These are phyloP conservation scores for Saccharomyces paradoxus DNA, from an alignment of 805 yeast genomes.

Conservation along the genomic window DNA sequence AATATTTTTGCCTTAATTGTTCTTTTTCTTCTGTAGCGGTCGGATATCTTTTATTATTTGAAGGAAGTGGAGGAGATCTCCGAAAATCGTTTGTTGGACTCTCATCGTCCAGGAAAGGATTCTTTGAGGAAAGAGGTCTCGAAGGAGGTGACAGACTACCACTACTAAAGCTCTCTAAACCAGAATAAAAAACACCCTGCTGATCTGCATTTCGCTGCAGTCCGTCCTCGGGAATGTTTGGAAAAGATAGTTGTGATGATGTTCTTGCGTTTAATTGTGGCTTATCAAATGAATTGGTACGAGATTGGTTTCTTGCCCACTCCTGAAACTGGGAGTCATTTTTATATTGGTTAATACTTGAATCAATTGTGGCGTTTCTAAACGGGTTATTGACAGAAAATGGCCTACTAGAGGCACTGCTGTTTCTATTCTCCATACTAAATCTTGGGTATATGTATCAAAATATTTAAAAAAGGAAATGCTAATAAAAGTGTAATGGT, in stretches of 20 bases:
- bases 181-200: background rate
- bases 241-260: background rate
- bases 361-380: conserved; percentile 37
- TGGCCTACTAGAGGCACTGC: conserved; percentile 26
- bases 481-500: background rate
- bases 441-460: background rate
- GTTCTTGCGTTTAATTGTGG: background rate
- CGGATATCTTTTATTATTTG: conserved; percentile 23
- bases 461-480: background rate
- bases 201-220: background rate
- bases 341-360: conserved; percentile 23
- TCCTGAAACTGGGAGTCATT: conserved; percentile 39
- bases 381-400: conserved; percentile 70
- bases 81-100: conserved; percentile 2
- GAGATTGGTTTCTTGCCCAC: conserved; percentile 39
- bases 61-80: conserved; percentile 22
- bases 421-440: conserved; percentile 7
- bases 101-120: conserved; percentile 30
- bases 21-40: conserved; percentile 28
- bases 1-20: conserved; percentile 26
- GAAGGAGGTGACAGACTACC: conserved; percentile 10
- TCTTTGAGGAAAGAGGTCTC: conserved; percentile 31
- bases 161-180: background rate
- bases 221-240: background rate
- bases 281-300: background rate